Conservation (phyloP, 306 rosid species). For the Glycine tomentella region DNA sequence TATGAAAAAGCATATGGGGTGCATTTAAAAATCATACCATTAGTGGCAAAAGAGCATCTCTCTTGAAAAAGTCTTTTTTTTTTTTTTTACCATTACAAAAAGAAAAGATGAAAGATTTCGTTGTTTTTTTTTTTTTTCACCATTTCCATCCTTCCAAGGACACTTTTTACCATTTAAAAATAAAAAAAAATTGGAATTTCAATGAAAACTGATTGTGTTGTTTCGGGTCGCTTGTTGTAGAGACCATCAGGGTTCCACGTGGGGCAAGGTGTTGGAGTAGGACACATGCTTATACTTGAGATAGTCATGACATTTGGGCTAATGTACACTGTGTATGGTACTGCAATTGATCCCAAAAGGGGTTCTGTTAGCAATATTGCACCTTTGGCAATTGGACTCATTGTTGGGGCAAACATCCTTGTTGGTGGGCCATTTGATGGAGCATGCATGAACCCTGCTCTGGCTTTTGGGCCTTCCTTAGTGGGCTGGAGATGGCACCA, state of each 20-base stretch:
- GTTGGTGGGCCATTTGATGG: slow-evolving; percentile 96
- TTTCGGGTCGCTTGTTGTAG: slow-evolving; percentile 46
- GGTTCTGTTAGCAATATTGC: slow-evolving; percentile 70
- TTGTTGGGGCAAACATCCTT: slow-evolving; percentile 86
- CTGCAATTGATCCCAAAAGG: slow-evolving; percentile 92
- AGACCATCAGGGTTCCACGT: slow-evolving; percentile 76
- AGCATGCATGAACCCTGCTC: slow-evolving; percentile 94
- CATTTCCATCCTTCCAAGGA: too few relatives aligned
- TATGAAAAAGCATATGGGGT: too few relatives aligned
- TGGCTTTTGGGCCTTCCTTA: slow-evolving; percentile 92
- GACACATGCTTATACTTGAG: slow-evolving; percentile 72
- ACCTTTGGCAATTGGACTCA: slow-evolving; percentile 82
- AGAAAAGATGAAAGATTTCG: too few relatives aligned
- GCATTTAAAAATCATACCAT: too few relatives aligned
- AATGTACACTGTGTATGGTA: slow-evolving; percentile 81
- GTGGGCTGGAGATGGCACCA: slow-evolving; percentile 92
- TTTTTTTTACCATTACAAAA: too few relatives aligned
- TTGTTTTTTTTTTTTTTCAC: too few relatives aligned
- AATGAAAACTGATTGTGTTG: slow-evolving; percentile 11
- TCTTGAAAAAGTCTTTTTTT: too few relatives aligned
- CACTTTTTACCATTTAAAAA: too few relatives aligned
- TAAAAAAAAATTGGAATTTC: not conserved
- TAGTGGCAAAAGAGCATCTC: too few relatives aligned
- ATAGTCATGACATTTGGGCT: slow-evolving; percentile 81
- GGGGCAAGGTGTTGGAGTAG: slow-evolving; percentile 59